phyloP scores from a whole-genome alignment of 2,329 filamentous ascomycete species.

The Capronia epimyces region DNA sequence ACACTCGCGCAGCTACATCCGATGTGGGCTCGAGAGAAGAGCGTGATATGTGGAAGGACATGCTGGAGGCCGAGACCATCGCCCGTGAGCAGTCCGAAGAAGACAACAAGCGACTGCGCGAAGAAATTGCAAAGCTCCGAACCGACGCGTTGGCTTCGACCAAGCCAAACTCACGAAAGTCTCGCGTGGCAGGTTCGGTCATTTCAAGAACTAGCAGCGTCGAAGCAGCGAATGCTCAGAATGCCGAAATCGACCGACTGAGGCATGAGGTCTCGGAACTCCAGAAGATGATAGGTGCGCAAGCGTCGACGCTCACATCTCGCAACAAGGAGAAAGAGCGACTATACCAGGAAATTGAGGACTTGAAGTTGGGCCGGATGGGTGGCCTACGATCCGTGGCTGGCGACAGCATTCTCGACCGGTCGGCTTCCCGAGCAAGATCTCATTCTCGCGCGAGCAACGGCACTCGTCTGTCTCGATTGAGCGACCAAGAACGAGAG shows the following conservation, averaged over 20 bases:
- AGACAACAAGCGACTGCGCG: conserved; percentile 74
- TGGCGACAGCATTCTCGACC: conserved; percentile 85
- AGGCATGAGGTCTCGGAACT: conserved; percentile 90
- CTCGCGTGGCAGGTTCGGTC: conserved; percentile 34
- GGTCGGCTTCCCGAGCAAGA: conserved; percentile 83
- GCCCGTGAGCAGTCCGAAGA: conserved; percentile 86
- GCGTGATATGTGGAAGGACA: conserved; percentile 85
- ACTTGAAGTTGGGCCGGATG: conserved; percentile 81
- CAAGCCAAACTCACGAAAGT: conserved; percentile 34
- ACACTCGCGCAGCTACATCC: conserved; percentile 46
- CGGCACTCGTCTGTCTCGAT: conserved; percentile 58
- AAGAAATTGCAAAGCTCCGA: conserved; percentile 70
- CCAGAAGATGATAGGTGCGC: conserved; percentile 84
- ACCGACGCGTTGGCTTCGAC: conserved; percentile 36
- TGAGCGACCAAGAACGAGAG: conserved; percentile 73
- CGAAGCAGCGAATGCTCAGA: conserved; percentile 49
- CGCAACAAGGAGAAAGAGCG: conserved; percentile 91
- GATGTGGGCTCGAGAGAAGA: conserved; percentile 46
- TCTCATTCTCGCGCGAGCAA: conserved; percentile 70
- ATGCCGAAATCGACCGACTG: conserved; percentile 70
- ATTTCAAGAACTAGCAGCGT: conserved; percentile 38
- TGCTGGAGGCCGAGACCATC: conserved; percentile 85
- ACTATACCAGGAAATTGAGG: conserved; percentile 94
- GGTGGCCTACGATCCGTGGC: conserved; percentile 56
- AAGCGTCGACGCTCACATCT: conserved; percentile 96